Percentiles rank a stretch among this genome's conserved stretches.
These are phyloP conservation scores for Rosa hybrid DNA, from an alignment of 331 rosid genomes.

Conservation along the genomic window DNA sequence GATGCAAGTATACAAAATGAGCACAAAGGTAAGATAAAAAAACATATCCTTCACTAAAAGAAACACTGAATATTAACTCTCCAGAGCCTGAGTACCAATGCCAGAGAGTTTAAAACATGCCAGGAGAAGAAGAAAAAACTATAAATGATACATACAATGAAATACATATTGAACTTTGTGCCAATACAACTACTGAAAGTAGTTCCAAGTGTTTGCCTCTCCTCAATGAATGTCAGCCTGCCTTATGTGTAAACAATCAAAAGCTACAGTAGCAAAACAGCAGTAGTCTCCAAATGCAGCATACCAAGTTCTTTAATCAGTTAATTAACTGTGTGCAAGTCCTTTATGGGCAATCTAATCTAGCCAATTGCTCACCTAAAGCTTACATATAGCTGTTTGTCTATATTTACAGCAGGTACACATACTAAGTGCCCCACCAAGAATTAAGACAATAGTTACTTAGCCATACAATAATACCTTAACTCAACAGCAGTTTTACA, in stretches of 20 bases:
- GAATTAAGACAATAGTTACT: conserved; percentile 67
- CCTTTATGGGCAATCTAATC: conserved; percentile 54
- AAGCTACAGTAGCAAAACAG: background rate
- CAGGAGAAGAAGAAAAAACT: too few relatives aligned
- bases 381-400: conserved; percentile 53
- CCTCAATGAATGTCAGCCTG: too few relatives aligned
- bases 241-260: too few relatives aligned
- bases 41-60: background rate
- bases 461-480: background rate
- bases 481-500: background rate
- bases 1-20: background rate
- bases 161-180: too few relatives aligned
- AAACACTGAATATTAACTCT: background rate
- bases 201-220: too few relatives aligned
- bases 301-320: background rate
- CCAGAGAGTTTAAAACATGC: too few relatives aligned
- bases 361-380: conserved; percentile 64
- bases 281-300: background rate
- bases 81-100: too few relatives aligned
- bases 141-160: too few relatives aligned
- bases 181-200: too few relatives aligned
- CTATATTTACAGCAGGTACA: conserved; percentile 81
- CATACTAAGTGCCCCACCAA: conserved; percentile 66
- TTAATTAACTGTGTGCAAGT: conserved; percentile 39
- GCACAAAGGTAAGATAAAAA: background rate